A percentile compares a stretch with the other conserved stretches of the same genome.
Evolutionary conservation across 2,329 filamentous ascomycete species (phyloP).

Genomic region (Exserohilum rostratum): DNA sequence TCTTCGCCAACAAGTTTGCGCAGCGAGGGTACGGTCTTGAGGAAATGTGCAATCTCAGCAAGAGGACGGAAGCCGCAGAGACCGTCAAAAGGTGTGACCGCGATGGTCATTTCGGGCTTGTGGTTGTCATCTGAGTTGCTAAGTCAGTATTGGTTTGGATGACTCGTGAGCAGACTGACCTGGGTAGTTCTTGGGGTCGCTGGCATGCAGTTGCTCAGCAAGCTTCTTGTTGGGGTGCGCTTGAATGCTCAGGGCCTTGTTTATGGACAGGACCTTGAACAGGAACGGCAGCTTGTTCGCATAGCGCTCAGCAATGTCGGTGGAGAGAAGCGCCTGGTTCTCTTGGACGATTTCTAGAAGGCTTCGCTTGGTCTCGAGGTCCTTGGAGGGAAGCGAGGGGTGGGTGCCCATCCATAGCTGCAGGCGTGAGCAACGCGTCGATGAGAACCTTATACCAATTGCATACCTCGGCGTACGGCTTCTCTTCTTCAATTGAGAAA

Average conservation of each 20-base stretch:
- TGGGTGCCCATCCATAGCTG: conserved; percentile 99
- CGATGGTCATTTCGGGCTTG: conserved; percentile 99
- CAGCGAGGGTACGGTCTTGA: conserved; percentile 65
- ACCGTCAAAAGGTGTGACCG: conserved; percentile 93
- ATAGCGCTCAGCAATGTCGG: conserved; percentile 75
- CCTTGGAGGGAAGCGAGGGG: conserved; percentile 91
- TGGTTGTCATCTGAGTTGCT: conserved; percentile 81
- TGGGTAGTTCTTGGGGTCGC: conserved; percentile 91
- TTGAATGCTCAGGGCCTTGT: conserved; percentile 95
- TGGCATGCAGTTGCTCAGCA: conserved; percentile 83
- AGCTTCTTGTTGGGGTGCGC: conserved; percentile 96
- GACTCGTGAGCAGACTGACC: conserved; percentile 18
- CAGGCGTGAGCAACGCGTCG: conserved; percentile 25
- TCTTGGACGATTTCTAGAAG: conserved; percentile 87
- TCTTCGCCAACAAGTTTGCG: conserved; percentile 57
- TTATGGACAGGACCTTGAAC: conserved; percentile 96
- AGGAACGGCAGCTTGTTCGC: conserved; percentile 87
- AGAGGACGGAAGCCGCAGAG: conserved; percentile 94
- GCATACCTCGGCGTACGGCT: conserved; percentile 88
- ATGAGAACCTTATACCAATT: background rate
- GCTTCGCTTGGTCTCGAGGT: conserved; percentile 80
- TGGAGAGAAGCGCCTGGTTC: conserved; percentile 81
- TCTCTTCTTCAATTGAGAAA: conserved; percentile 80
- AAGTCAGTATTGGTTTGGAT: background rate
- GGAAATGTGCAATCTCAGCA: conserved; percentile 83